phyloP scores from a whole-genome alignment of 768 basidiomycete species.

The Termitomyces sp. region DNA sequence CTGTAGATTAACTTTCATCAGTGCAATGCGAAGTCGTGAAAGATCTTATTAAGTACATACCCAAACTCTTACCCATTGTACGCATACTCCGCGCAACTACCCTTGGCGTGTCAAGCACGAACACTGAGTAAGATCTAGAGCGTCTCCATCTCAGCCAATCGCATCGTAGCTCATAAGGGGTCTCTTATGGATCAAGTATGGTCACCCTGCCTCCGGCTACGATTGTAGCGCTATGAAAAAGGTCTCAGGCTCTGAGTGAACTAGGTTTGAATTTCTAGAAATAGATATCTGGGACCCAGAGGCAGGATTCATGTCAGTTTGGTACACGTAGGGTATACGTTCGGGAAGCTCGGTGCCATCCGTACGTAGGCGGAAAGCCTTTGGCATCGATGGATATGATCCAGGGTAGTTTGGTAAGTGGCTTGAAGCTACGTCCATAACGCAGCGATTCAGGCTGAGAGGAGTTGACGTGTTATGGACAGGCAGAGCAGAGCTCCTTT shows the following conservation, averaged over 20 bases:
- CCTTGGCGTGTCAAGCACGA: not conserved
- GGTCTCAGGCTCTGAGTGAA: not conserved
- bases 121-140: not conserved
- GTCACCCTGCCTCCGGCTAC: not conserved
- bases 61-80: not conserved
- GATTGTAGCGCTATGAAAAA: not conserved
- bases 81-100: not conserved
- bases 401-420: not conserved
- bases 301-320: not conserved
- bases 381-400: not conserved
- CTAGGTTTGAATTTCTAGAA: not conserved
- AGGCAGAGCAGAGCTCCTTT: not conserved
- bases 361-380: conserved; percentile 1
- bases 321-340: not conserved
- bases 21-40: not conserved
- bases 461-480: not conserved
- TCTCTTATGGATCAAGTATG: not conserved
- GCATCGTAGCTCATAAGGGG: not conserved
- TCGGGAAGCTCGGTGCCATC: not conserved
- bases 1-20: not conserved
- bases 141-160: not conserved
- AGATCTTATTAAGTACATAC: not conserved
- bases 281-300: not conserved
- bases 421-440: not conserved
- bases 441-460: not conserved